phyloP scores from a whole-genome alignment of 2,329 filamentous ascomycete species.

The Aspergillus japonicus region DNA sequence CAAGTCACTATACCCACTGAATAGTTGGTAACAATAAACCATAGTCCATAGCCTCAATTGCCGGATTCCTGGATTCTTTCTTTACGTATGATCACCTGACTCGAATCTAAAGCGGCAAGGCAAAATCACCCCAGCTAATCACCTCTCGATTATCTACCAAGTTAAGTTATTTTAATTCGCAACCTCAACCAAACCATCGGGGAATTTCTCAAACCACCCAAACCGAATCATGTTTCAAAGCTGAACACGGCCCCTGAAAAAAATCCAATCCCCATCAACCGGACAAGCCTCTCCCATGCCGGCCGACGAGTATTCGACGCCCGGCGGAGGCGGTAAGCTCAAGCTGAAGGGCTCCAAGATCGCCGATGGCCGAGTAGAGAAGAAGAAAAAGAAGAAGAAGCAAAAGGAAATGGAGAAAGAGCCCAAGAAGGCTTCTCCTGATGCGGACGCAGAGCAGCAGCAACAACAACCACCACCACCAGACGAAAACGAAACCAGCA shows the following conservation, averaged over 20 bases:
- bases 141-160: background rate
- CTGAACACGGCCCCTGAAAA: background rate
- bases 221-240: background rate
- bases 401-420: constrained; percentile 27
- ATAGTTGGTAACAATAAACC: background rate
- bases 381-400: constrained; percentile 53
- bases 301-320: constrained; percentile 66
- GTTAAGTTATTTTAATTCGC: too few relatives aligned
- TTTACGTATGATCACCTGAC: constrained; percentile 15
- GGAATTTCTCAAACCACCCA: background rate
- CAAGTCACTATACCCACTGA: too few relatives aligned
- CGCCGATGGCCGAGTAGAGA: constrained; percentile 49
- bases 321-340: constrained; percentile 68
- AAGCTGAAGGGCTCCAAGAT: constrained; percentile 78
- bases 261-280: background rate
- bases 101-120: background rate
- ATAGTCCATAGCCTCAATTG: background rate
- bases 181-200: background rate
- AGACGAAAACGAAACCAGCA: background rate
- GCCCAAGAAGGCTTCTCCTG: background rate
- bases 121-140: background rate
- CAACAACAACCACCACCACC: constrained; percentile 8
- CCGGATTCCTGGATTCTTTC: background rate
- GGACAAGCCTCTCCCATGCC: constrained; percentile 19
- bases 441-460: constrained; percentile 1